Evolutionary conservation across 768 basidiomycete species (phyloP).

Genomic region (Amanita rimosa): DNA sequence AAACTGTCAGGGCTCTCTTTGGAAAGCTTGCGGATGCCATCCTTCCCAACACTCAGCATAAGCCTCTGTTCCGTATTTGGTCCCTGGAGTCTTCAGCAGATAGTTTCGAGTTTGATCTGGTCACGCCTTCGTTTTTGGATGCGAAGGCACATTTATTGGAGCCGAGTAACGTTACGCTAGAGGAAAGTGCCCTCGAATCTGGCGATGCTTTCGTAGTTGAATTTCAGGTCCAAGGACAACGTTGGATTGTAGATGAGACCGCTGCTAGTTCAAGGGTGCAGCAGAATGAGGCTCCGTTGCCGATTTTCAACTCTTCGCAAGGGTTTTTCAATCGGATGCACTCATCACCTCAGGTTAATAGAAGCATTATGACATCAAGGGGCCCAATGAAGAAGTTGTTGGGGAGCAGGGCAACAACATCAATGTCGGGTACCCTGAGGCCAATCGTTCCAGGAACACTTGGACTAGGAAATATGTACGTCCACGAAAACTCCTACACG

Average conservation of each 20-base stretch:
- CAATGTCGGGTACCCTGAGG: conserved; percentile 19
- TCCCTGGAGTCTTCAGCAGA: conserved; percentile 29
- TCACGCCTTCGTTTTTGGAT: conserved; percentile 17
- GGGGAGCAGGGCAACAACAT: conserved; percentile 13
- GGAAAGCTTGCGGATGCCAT: conserved; percentile 28
- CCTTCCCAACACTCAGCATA: conserved; percentile 16
- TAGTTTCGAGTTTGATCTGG: conserved; percentile 22
- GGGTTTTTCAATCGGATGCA: conserved; percentile 46
- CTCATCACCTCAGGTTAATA: conserved; percentile 12
- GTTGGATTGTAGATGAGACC: conserved; percentile 35
- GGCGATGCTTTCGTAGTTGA: conserved; percentile 77
- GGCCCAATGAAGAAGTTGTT: conserved; percentile 11
- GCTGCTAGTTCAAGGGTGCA: conserved; percentile 18
- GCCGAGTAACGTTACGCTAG: conserved; percentile 37
- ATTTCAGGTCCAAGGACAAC: conserved; percentile 30
- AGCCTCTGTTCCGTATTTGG: conserved; percentile 52
- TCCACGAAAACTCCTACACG: conserved; percentile 5
- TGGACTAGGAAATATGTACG: conserved; percentile 82
- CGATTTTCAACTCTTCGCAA: conserved; percentile 40
- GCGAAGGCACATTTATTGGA: conserved; percentile 30
- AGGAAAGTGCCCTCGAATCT: conserved; percentile 43
- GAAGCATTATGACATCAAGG: conserved; percentile 11
- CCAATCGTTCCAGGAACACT: conserved; percentile 61
- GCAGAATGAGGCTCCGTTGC: conserved; percentile 22
- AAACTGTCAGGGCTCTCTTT: conserved; percentile 33